phyloP scores from a whole-genome alignment of 2,329 filamentous ascomycete species.

The Fusarium multiceps region DNA sequence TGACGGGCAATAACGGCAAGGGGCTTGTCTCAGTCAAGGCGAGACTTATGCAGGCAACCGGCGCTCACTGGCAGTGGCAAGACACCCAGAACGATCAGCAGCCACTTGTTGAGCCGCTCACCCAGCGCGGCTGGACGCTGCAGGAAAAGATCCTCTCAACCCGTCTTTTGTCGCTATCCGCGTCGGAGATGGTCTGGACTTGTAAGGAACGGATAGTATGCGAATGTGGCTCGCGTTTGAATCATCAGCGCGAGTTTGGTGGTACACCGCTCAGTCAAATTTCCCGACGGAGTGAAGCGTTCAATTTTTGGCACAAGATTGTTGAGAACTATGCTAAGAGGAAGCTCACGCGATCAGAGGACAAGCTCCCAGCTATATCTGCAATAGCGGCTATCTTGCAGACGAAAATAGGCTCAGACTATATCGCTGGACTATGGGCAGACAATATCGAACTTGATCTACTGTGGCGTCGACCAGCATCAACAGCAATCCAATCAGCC shows the following conservation, averaged over 20 bases:
- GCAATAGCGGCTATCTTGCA: slow-evolving; percentile 44
- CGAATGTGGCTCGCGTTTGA: slow-evolving; percentile 43
- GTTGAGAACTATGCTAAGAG: slow-evolving; percentile 46
- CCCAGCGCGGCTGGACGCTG: slow-evolving; percentile 30
- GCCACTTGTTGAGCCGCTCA: slow-evolving; percentile 24
- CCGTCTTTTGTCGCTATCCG: slow-evolving; percentile 27
- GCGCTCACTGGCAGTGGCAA: slow-evolving; percentile 37
- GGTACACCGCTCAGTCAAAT: slow-evolving; percentile 30
- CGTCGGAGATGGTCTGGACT: slow-evolving; percentile 32
- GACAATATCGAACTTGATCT: slow-evolving; percentile 42
- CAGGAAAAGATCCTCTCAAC: slow-evolving; percentile 36
- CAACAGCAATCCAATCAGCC: background rate
- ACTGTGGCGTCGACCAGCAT: slow-evolving; percentile 32
- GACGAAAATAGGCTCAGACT: slow-evolving; percentile 36
- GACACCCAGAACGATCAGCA: slow-evolving; percentile 2
- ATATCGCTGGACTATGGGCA: slow-evolving; percentile 48
- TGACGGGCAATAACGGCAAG: background rate
- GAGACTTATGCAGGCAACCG: slow-evolving; percentile 23
- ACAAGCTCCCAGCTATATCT: slow-evolving; percentile 48
- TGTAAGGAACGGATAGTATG: slow-evolving; percentile 37
- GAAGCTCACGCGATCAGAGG: slow-evolving; percentile 33
- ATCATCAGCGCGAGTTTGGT: slow-evolving; percentile 40
- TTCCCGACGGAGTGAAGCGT: slow-evolving; percentile 30
- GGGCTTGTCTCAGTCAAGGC: slow-evolving; percentile 11
- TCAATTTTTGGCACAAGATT: slow-evolving; percentile 46